Base-by-base conservation (phyloP, 495 filamentous ascomycete genomes). In the Penicillium odoratum region DNA sequence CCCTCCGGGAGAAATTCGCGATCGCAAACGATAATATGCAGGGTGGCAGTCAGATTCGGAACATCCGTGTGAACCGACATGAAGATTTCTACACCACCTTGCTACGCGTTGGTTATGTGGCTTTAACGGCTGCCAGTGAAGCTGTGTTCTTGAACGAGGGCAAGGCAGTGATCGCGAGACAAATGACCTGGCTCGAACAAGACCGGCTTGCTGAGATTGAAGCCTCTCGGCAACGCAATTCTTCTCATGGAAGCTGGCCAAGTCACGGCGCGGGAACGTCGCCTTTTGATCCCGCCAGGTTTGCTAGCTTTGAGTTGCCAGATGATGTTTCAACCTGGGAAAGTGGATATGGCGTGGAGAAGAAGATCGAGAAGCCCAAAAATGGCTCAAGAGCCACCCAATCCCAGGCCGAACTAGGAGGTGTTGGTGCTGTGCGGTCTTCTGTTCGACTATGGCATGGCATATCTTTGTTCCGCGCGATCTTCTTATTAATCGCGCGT, bases 61-160 rank as follows among this genome's bases (percentile, higher is more conserved):
- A 85, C 29, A 83, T 96, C 40, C 84, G 85, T 7, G 80, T 98
- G 45, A 88, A 85, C 16, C 84, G 87, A 80, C 83, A 88, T 48
- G 93, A 97, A 74, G 95, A 98, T 64, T 97, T 98, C 71, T 98
- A 97, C 68, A 96, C 90, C 0, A 87, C 91, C 0, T 79, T 98
- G 7, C 81, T 98, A 15, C 87, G 91, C 48, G 80, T 89, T 33
- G 94, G 94, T 0, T 98, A 96, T 62, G 83, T 83, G 16, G 86
- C 91, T 36, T 82, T 98, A 48, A 96, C 91, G 1, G 91, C 93
- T 61, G 94, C 95, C 0, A 95, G 90, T 58, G 92, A 98, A 69
- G 93, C 94, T 0, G 95, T 98, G 0, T 98, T 95, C 67, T 79
- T 98, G 21, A 93, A 96, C 51, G 94, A 98, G 74, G 92, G 92